A percentile compares a stretch with the other conserved stretches of the same genome.
These are phyloP conservation scores for Macaranga tanarius DNA, from an alignment of 441 rosid genomes.

Conservation along the genomic window DNA sequence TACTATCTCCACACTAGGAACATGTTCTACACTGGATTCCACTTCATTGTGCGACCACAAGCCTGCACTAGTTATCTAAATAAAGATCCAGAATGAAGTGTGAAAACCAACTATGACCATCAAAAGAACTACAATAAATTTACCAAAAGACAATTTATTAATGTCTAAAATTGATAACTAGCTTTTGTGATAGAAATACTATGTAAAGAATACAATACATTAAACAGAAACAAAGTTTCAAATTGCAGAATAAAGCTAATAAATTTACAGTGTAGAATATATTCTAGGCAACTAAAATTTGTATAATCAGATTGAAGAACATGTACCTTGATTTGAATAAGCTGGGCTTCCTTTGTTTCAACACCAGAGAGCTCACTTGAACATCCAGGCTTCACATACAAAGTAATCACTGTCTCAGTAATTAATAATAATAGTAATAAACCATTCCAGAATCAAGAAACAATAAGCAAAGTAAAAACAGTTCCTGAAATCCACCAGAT, in stretches of 20 bases:
- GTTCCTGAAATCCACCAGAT: too few species aligned
- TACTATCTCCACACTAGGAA: conserved; percentile 35
- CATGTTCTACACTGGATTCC: conserved; percentile 38
- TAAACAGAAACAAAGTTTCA: neutral
- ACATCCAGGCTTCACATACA: conserved; percentile 76
- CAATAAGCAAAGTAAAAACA: neutral
- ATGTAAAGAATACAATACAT: neutral
- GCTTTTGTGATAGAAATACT: neutral
- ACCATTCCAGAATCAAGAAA: neutral
- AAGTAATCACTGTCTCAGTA: neutral
- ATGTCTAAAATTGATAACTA: neutral
- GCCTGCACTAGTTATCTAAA: conserved; percentile 88
- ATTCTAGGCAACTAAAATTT: neutral
- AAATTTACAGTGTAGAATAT: neutral
- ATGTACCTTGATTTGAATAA: conserved; percentile 70
- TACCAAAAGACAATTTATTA: neutral
- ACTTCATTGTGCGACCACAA: conserved; percentile 68
- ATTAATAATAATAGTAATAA: neutral
- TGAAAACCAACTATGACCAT: neutral
- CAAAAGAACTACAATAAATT: neutral
- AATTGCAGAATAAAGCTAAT: neutral
- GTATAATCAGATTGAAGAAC: neutral
- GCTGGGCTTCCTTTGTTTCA: conserved; percentile 62
- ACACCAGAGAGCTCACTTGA: conserved; percentile 79
- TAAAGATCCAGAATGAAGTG: conserved; percentile 23